Conservation (phyloP, 768 basidiomycete genomes). For the Rhizopogon vinicolor region DNA sequence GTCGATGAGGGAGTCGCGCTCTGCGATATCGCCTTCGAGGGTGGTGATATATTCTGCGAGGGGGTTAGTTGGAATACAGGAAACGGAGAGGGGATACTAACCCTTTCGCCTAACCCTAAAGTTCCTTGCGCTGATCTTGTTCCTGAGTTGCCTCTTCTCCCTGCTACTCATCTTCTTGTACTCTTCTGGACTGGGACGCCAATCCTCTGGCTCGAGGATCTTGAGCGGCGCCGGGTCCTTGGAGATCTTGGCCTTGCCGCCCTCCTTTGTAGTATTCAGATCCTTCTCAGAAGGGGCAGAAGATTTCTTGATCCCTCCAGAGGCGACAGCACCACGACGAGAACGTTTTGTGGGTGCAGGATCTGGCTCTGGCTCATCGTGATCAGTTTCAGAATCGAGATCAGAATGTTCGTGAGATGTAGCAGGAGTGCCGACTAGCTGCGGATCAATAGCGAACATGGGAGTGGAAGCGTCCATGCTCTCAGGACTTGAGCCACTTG, state of each 20-base stretch:
- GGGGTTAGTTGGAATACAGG: not conserved
- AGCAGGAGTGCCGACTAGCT: slow-evolving; percentile 66
- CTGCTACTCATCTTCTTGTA: slow-evolving; percentile 94
- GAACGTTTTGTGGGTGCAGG: slow-evolving; percentile 37
- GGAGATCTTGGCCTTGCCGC: slow-evolving; percentile 14
- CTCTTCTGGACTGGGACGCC: slow-evolving; percentile 86
- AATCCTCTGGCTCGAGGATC: slow-evolving; percentile 53
- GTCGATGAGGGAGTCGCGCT: slow-evolving; percentile 86
- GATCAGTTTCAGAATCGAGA: slow-evolving; percentile 30
- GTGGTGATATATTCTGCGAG: slow-evolving; percentile 88
- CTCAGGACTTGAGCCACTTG: slow-evolving; percentile 16
- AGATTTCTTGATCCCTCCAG: slow-evolving; percentile 71
- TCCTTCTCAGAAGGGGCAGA: slow-evolving; percentile 31
- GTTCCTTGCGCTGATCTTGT: slow-evolving; percentile 95
- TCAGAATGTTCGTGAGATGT: slow-evolving; percentile 37
- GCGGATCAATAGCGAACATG: slow-evolving; percentile 62
- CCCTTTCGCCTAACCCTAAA: slow-evolving; percentile 95
- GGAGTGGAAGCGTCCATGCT: slow-evolving; percentile 16
- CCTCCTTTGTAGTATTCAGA: not conserved
- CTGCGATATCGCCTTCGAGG: slow-evolving; percentile 89
- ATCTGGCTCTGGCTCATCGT: slow-evolving; percentile 31
- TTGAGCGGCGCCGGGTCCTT: slow-evolving; percentile 24
- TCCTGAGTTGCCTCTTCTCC: slow-evolving; percentile 93
- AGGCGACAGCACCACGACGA: slow-evolving; percentile 64
- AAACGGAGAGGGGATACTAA: slow-evolving; percentile 20